Evolutionary conservation across 2,329 filamentous ascomycete species (phyloP).

Genomic region (Catunica adiposa): DNA sequence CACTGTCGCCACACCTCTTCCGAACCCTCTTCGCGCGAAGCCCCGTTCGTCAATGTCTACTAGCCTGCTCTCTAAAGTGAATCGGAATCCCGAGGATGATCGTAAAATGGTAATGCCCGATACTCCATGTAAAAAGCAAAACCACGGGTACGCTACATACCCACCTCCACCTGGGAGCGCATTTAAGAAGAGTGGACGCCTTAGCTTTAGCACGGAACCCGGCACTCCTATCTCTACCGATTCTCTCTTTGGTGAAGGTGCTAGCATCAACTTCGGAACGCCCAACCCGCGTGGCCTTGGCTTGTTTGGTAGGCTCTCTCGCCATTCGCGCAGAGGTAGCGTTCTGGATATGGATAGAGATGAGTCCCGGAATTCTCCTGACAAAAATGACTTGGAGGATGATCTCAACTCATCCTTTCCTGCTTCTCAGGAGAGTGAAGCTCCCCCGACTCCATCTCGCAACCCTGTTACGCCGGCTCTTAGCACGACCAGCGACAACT

Average conservation of each 20-base stretch:
- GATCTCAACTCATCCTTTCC: not conserved
- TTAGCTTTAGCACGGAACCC: conserved; percentile 57
- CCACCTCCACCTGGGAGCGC: conserved; percentile 42
- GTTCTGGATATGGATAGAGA: conserved; percentile 69
- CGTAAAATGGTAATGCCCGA: conserved; percentile 65
- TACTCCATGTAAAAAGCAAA: conserved; percentile 86
- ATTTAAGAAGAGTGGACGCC: conserved; percentile 47
- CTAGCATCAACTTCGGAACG: conserved; percentile 27
- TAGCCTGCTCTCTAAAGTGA: conserved; percentile 86
- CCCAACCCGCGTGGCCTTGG: conserved; percentile 42
- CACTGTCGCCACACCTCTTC: conserved; percentile 9
- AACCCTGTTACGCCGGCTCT: conserved; percentile 42
- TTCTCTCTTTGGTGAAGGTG: conserved; percentile 28
- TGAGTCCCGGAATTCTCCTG: conserved; percentile 35
- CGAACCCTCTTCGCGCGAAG: conserved; percentile 9
- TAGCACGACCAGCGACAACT: conserved; percentile 24
- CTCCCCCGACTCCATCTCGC: conserved; percentile 77
- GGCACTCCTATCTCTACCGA: conserved; percentile 63
- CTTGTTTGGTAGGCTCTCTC: conserved; percentile 44
- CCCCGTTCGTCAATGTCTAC: conserved; percentile 63
- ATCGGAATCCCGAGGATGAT: conserved; percentile 58
- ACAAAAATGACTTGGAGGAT: conserved; percentile 3
- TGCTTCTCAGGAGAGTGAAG: conserved; percentile 32
- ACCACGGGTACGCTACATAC: conserved; percentile 46
- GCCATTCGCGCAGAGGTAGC: conserved; percentile 42